These are phyloP conservation scores for Amaranthus hypochondriacus DNA, from an alignment of 148 eudicot genomes.

Conservation along the genomic window DNA sequence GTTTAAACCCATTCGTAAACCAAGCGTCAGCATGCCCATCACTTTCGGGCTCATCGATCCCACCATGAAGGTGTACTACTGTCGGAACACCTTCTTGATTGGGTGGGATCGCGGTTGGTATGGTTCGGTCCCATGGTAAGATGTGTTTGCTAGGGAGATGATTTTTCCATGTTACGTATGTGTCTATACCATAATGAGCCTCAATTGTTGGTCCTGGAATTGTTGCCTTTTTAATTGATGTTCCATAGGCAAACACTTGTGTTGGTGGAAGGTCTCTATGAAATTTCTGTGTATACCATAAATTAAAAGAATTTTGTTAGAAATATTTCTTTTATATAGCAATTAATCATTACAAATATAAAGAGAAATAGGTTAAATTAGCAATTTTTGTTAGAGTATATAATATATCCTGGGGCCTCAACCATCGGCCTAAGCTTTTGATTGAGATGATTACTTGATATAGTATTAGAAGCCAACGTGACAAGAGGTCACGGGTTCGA, in stretches of 20 bases:
- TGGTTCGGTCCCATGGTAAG: slow-evolving; percentile 67
- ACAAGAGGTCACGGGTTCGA: too few relatives aligned
- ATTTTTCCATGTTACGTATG: slow-evolving; percentile 54
- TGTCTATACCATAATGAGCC: slow-evolving; percentile 46
- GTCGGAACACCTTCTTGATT: slow-evolving; percentile 48
- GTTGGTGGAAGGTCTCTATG: slow-evolving; percentile 63
- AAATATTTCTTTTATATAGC: too few relatives aligned
- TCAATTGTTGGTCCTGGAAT: slow-evolving; percentile 79
- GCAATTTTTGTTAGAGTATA: too few relatives aligned
- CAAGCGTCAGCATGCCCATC: slow-evolving; percentile 58
- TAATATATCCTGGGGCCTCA: too few relatives aligned
- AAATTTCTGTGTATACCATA: slow-evolving; percentile 41
- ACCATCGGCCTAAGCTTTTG: too few relatives aligned
- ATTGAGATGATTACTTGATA: too few relatives aligned
- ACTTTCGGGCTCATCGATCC: slow-evolving; percentile 49
- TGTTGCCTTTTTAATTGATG: slow-evolving; percentile 35
- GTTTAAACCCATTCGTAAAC: slow-evolving; percentile 49
- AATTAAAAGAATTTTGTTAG: too few relatives aligned
- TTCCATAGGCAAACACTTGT: slow-evolving; percentile 60
- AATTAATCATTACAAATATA: too few relatives aligned
- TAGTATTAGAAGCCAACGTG: too few relatives aligned
- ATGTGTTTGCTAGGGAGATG: slow-evolving; percentile 64
- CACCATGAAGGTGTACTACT: slow-evolving; percentile 74
- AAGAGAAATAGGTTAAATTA: too few relatives aligned
- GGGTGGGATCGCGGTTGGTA: slow-evolving; percentile 55